Evolutionary conservation across 2,329 filamentous ascomycete species (phyloP).

Genomic region (Capronia coronata): DNA sequence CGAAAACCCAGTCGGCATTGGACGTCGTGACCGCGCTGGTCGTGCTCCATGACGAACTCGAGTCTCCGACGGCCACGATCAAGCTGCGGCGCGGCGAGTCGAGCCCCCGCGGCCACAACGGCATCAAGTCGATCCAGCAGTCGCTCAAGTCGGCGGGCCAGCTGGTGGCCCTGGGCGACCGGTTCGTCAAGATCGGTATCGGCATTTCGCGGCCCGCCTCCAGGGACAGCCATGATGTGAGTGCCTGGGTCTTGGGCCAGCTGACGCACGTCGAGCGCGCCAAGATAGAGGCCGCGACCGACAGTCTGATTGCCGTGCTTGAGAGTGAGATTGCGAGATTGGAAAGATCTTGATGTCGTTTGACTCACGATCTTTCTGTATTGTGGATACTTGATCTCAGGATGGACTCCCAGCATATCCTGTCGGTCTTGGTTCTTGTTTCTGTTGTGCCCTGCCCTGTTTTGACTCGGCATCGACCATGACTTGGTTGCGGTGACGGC

Average conservation of each 20-base stretch:
- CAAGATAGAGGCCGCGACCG: constrained; percentile 45
- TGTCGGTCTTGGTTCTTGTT: no score
- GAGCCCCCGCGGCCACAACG: constrained; percentile 67
- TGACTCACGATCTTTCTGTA: no score
- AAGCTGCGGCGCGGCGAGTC: constrained; percentile 51
- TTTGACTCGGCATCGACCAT: no score
- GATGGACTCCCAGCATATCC: no score
- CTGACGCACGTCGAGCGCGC: constrained; percentile 52
- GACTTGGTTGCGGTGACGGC: no score
- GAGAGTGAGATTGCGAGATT: constrained; percentile 39
- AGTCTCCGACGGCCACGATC: constrained; percentile 62
- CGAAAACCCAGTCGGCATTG: constrained; percentile 24
- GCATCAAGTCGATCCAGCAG: constrained; percentile 56
- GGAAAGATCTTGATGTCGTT: constrained; percentile 5
- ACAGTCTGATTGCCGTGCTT: constrained; percentile 48
- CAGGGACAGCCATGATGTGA: constrained; percentile 61
- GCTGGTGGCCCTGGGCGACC: constrained; percentile 48
- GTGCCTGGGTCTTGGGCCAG: constrained; percentile 67
- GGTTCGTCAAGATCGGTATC: constrained; percentile 60
- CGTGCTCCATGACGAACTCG: constrained; percentile 83
- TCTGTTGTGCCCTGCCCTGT: no score
- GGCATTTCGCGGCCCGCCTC: constrained; percentile 77
- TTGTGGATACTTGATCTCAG: no score
- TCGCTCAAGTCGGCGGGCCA: constrained; percentile 20
- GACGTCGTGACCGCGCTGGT: constrained; percentile 52